Conservation (phyloP, 2,329 filamentous ascomycete species). For the Colletotrichum acutatum region DNA sequence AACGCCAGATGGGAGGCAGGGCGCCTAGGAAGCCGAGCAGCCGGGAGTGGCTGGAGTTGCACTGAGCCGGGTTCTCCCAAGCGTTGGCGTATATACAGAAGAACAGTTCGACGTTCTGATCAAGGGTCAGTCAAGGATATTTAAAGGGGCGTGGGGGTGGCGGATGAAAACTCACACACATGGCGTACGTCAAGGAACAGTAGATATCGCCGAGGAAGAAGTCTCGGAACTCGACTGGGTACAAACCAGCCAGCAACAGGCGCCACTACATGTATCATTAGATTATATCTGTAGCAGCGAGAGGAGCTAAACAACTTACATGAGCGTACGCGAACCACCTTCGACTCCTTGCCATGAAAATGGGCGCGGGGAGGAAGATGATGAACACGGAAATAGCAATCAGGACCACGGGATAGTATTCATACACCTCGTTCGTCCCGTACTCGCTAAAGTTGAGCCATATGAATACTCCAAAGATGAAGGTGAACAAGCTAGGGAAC, state of each 20-base stretch:
- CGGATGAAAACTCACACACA: constrained; percentile 71
- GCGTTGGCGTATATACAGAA: constrained; percentile 89
- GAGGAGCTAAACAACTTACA: constrained; percentile 63
- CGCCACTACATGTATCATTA: constrained; percentile 73
- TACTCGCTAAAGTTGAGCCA: constrained; percentile 89
- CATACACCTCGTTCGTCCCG: constrained; percentile 74
- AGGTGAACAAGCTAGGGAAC: constrained; percentile 86
- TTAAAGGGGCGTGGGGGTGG: accelerated
- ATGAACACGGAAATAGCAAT: constrained; percentile 75
- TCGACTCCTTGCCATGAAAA: constrained; percentile 81
- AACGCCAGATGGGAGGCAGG: constrained; percentile 89
- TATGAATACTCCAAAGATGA: constrained; percentile 82
- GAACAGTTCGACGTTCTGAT: constrained; percentile 87
- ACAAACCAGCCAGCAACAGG: constrained; percentile 84
- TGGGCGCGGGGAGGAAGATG: constrained; percentile 79
- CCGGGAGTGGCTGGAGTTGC: constrained; percentile 87
- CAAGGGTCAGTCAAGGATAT: neutral
- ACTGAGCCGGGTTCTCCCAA: constrained; percentile 80
- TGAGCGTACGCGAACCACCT: constrained; percentile 92
- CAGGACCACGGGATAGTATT: constrained; percentile 88
- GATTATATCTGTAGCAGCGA: neutral
- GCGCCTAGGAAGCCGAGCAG: constrained; percentile 86
- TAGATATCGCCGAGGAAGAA: constrained; percentile 99
- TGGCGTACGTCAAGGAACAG: constrained; percentile 91
- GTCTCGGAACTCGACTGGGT: constrained; percentile 95